phyloP scores from a whole-genome alignment of 805 yeast species.

The Blastobotrys muscicola region DNA sequence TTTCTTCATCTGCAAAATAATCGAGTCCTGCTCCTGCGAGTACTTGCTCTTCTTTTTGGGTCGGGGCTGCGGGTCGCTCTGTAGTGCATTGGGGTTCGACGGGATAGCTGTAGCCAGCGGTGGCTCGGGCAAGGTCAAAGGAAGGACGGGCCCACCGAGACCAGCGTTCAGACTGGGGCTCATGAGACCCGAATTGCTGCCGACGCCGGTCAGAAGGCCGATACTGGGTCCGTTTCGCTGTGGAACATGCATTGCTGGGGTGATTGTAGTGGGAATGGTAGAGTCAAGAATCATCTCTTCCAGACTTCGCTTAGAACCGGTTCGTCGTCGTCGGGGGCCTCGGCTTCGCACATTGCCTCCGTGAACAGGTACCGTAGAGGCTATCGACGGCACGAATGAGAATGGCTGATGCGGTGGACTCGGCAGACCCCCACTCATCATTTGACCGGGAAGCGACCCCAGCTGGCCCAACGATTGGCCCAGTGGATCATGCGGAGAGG shows the following conservation, averaged over 20 bases:
- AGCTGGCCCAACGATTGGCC: too few relatives aligned
- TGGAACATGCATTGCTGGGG: constrained; percentile 4
- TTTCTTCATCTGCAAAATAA: constrained; percentile 51
- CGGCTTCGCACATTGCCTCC: constrained; percentile 5
- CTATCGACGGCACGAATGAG: constrained; percentile 11
- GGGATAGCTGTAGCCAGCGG: constrained; percentile 36
- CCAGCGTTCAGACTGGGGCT: constrained; percentile 4
- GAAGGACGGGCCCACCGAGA: constrained; percentile 10
- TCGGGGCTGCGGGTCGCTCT: constrained; percentile 38
- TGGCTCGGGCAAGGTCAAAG: constrained; percentile 35
- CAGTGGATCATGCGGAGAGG: too few relatives aligned
- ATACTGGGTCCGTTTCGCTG: constrained; percentile 7
- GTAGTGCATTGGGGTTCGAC: constrained; percentile 35
- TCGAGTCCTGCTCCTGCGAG: constrained; percentile 54
- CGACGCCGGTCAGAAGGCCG: constrained; percentile 8
- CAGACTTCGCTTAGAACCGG: constrained; percentile 19
- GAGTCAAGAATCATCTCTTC: constrained; percentile 19
- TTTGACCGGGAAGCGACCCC: too few relatives aligned
- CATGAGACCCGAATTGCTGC: constrained; percentile 4
- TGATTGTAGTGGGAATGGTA: constrained; percentile 11
- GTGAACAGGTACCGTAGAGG: constrained; percentile 13
- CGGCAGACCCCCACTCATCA: too few relatives aligned
- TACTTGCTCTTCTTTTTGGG: constrained; percentile 59
- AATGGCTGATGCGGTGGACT: constrained; percentile 9
- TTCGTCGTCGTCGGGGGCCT: constrained; percentile 14